phyloP scores from a whole-genome alignment of 2,329 filamentous ascomycete genomes.

The Botrytis deweyae region DNA sequence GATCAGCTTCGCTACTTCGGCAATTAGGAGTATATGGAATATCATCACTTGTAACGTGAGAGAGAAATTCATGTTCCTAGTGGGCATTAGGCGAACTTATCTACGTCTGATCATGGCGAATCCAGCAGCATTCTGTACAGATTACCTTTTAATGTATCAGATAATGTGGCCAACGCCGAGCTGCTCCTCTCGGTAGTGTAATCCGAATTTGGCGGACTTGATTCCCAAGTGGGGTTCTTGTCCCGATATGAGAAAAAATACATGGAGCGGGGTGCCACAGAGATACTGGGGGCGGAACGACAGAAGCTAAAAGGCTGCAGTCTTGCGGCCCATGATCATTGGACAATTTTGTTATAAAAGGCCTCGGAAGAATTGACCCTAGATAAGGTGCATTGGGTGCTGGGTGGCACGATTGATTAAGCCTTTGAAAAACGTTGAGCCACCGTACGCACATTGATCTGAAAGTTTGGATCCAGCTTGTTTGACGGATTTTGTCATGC shows the following conservation, averaged over 20 bases:
- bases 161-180: conserved; percentile 12
- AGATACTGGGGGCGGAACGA: conserved; percentile 12
- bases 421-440: conserved; percentile 16
- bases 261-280: conserved; percentile 6
- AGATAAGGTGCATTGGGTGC: conserved; percentile 1
- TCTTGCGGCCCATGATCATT: conserved; percentile 10
- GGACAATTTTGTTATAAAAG: conserved; percentile 8
- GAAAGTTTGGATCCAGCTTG: conserved; percentile 3
- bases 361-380: not conserved
- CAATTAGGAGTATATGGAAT: conserved; percentile 3
- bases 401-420: not conserved
- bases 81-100: not conserved
- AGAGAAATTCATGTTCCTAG: conserved; percentile 9
- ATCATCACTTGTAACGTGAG: conserved; percentile 12
- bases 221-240: conserved; percentile 10
- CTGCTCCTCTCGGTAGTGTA: conserved; percentile 17
- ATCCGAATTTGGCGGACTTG: conserved; percentile 11
- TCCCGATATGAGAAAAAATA: conserved; percentile 13
- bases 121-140: not conserved
- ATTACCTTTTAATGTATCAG: conserved; percentile 8
- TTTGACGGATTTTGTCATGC: conserved; percentile 16
- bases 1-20: conserved; percentile 7
- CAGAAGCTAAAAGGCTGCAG: conserved; percentile 16
- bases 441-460: not conserved
- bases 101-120: conserved; percentile 1